Conservation (phyloP, 495 filamentous ascomycete genomes). For the Immersiella caudata region DNA sequence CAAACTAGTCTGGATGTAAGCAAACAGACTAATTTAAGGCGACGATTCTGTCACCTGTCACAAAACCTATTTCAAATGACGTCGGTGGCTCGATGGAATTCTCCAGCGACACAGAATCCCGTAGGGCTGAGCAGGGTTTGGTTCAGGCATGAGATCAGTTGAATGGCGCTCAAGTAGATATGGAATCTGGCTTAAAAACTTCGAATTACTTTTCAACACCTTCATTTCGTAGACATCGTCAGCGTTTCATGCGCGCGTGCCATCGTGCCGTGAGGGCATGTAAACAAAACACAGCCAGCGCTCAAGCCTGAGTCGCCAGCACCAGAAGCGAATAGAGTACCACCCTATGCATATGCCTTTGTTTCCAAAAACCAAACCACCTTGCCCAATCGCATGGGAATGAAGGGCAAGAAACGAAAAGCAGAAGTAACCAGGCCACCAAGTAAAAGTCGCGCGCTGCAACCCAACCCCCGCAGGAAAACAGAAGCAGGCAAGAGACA, state of each 20-base stretch:
- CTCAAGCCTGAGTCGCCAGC: background rate
- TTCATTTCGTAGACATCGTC: background rate
- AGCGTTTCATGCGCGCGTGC: background rate
- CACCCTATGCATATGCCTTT: background rate
- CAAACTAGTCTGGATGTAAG: background rate
- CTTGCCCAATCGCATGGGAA: too few relatives aligned
- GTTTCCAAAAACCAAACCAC: background rate
- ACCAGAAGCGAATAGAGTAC: background rate
- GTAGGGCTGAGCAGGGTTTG: conserved; percentile 11
- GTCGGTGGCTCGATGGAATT: conserved; percentile 12
- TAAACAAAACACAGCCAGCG: background rate
- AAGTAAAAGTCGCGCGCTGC: too few relatives aligned
- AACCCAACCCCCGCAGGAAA: too few relatives aligned
- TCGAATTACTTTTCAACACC: background rate
- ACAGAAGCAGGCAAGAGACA: too few relatives aligned
- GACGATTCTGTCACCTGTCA: conserved; percentile 2
- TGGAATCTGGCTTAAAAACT: background rate
- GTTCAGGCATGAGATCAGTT: background rate
- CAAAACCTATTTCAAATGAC: conserved; percentile 6
- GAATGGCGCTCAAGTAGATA: background rate
- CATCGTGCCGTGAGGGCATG: background rate
- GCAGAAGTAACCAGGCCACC: too few relatives aligned
- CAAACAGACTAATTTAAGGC: conserved; percentile 5
- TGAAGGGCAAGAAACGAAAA: too few relatives aligned
- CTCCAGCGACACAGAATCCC: background rate